Percentiles rank a stretch among this genome's conserved stretches.
phyloP scores from a whole-genome alignment of 2,329 filamentous ascomycete genomes.

The Fusarium pininemorale region DNA sequence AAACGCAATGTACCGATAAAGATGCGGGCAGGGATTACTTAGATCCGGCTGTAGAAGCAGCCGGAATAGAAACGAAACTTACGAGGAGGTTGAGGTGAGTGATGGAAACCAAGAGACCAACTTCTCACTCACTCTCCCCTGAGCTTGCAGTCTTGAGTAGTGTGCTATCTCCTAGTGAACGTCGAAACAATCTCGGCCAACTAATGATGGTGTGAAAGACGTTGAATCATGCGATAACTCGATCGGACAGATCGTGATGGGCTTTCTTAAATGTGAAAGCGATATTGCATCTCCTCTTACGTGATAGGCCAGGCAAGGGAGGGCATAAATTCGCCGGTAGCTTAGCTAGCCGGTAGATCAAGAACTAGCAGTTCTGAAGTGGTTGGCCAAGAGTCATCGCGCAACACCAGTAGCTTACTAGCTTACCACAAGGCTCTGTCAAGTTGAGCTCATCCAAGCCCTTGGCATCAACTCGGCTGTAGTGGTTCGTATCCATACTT shows the following conservation, averaged over 20 bases:
- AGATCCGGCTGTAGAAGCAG: not conserved
- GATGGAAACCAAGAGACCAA: not conserved
- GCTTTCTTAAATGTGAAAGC: not conserved
- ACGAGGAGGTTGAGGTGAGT: not conserved
- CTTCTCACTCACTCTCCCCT: not conserved
- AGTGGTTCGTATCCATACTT: not conserved
- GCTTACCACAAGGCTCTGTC: constrained; percentile 3
- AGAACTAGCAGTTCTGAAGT: not conserved
- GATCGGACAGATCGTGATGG: constrained; percentile 15
- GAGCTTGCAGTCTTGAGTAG: not conserved
- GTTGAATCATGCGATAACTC: constrained; percentile 1
- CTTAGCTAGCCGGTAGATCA: constrained; percentile 11
- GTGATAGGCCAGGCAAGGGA: constrained; percentile 5
- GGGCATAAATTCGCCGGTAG: not conserved
- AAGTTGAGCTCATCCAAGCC: not conserved
- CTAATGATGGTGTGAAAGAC: not conserved
- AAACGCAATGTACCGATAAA: not conserved
- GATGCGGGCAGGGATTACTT: not conserved
- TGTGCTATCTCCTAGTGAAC: not conserved
- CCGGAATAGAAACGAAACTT: not conserved
- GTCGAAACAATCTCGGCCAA: not conserved
- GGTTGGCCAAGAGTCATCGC: not conserved
- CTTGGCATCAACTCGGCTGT: not conserved
- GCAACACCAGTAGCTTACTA: not conserved
- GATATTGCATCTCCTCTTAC: not conserved